A percentile compares a stretch with the other conserved stretches of the same genome.
Evolutionary conservation across 441 rosid species (phyloP).

Genomic region (Eruca vesicaria): DNA sequence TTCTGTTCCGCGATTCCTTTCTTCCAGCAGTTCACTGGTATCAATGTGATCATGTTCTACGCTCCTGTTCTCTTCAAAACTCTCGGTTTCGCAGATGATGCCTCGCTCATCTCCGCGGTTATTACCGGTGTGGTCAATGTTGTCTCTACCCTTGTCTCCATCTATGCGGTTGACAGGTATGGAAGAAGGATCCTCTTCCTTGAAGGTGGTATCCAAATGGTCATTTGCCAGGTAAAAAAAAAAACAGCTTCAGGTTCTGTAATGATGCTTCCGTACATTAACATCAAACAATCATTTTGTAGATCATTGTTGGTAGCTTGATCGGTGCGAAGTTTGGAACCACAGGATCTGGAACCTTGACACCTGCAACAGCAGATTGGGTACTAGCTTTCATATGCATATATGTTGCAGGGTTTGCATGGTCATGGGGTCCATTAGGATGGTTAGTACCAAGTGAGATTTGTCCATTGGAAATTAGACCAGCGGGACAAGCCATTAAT

Average conservation of each 20-base stretch:
- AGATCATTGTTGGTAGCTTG: conserved; percentile 36
- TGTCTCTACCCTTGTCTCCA: conserved; percentile 39
- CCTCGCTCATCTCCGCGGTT: conserved; percentile 40
- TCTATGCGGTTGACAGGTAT: conserved; percentile 35
- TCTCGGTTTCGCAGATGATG: conserved; percentile 42
- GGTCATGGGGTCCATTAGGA: conserved; percentile 46
- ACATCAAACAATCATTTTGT: conserved; percentile 1
- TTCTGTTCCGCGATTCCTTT: conserved; percentile 37
- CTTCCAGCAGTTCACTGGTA: conserved; percentile 43
- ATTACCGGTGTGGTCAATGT: conserved; percentile 40
- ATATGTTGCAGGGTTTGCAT: conserved; percentile 38
- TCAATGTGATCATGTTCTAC: conserved; percentile 50
- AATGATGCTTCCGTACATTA: conserved; percentile 1
- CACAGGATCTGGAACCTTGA: conserved; percentile 27
- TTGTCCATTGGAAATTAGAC: conserved; percentile 39
- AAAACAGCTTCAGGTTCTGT: not conserved
- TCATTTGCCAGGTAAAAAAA: conserved; percentile 31
- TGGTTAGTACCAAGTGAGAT: conserved; percentile 45
- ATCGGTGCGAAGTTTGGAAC: conserved; percentile 35
- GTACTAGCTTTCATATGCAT: conserved; percentile 32
- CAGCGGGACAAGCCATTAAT: conserved; percentile 51
- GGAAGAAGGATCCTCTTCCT: conserved; percentile 45
- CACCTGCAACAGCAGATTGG: conserved; percentile 32
- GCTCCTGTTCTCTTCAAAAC: conserved; percentile 49
- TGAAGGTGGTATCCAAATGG: conserved; percentile 43